phyloP scores from a whole-genome alignment of 352 stramenopile species.

The Pythium aphanidermatum region DNA sequence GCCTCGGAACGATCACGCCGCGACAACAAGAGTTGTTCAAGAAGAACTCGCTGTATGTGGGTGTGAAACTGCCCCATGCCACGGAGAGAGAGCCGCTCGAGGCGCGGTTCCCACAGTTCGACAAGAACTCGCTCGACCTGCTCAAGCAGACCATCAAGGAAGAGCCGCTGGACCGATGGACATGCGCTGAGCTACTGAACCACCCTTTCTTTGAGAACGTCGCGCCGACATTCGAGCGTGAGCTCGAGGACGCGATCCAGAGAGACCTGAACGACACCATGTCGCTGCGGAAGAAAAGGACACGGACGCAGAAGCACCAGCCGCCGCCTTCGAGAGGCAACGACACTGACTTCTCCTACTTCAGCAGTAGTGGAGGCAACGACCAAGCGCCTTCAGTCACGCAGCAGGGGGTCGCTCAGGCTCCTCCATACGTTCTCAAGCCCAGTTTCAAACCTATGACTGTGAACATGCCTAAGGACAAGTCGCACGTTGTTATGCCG shows the following conservation, averaged over 20 bases:
- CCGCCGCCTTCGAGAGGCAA: slow-evolving; percentile 22
- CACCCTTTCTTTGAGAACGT: slow-evolving; percentile 67
- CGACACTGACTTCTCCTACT: not conserved
- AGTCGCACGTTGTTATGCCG: slow-evolving; percentile 13
- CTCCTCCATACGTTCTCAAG: slow-evolving; percentile 1
- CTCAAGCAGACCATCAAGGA: slow-evolving; percentile 68
- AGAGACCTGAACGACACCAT: slow-evolving; percentile 59
- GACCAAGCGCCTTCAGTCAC: too few relatives aligned
- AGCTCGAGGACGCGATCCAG: slow-evolving; percentile 67
- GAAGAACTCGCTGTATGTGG: slow-evolving; percentile 77
- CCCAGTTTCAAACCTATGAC: slow-evolving; percentile 10
- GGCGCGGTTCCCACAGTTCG: slow-evolving; percentile 55
- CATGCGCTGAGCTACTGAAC: slow-evolving; percentile 63
- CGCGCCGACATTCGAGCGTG: slow-evolving; percentile 47
- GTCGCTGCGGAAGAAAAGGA: slow-evolving; percentile 50
- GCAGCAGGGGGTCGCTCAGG: not conserved
- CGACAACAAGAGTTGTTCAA: slow-evolving; percentile 77
- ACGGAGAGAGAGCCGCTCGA: slow-evolving; percentile 56
- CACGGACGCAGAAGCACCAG: slow-evolving; percentile 40
- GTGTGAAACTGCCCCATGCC: slow-evolving; percentile 63
- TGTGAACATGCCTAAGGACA: slow-evolving; percentile 1
- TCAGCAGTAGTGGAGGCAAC: too few relatives aligned
- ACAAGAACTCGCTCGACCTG: slow-evolving; percentile 62
- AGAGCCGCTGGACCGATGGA: slow-evolving; percentile 76
- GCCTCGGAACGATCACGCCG: slow-evolving; percentile 59